Evolutionary conservation across 2,329 filamentous ascomycete species (phyloP).

Genomic region (Fusarium devonianum): DNA sequence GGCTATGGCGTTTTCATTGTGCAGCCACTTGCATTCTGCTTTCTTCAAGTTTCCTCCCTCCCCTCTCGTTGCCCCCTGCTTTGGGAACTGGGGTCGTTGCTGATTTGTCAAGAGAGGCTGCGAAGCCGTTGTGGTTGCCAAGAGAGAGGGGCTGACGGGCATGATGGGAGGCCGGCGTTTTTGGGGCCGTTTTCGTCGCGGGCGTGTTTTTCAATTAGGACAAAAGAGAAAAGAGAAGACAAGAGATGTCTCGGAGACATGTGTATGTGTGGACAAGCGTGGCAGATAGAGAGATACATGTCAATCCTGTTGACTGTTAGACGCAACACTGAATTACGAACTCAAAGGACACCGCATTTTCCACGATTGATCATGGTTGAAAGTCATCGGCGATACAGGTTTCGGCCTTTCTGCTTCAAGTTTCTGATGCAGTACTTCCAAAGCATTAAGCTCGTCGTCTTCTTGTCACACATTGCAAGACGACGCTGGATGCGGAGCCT

Average conservation of each 20-base stretch:
- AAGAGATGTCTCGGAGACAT: conserved; percentile 6
- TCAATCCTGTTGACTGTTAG: conserved; percentile 11
- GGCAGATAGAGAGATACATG: conserved; percentile 11
- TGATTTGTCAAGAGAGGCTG: conserved; percentile 23
- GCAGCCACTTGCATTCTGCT: conserved; percentile 26
- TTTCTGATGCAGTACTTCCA: not conserved
- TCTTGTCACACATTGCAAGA: too few relatives aligned
- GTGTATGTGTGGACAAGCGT: not conserved
- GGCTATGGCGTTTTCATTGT: conserved; percentile 29
- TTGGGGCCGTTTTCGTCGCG: conserved; percentile 17
- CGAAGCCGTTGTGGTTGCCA: conserved; percentile 26
- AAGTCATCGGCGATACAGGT: conserved; percentile 14
- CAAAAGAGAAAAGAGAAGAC: conserved; percentile 30
- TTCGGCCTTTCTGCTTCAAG: conserved; percentile 1
- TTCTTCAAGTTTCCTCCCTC: conserved; percentile 3
- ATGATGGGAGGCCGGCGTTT: conserved; percentile 24
- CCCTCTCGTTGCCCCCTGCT: conserved; percentile 4
- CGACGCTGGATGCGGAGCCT: too few relatives aligned
- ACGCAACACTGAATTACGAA: conserved; percentile 14
- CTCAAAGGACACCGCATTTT: not conserved
- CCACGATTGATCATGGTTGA: not conserved
- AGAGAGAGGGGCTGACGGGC: conserved; percentile 18
- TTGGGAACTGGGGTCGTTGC: conserved; percentile 5
- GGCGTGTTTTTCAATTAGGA: conserved; percentile 14
- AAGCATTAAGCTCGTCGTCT: not conserved